Conservation (phyloP, 208 protist genomes). For the Trypanosoma grayi region DNA sequence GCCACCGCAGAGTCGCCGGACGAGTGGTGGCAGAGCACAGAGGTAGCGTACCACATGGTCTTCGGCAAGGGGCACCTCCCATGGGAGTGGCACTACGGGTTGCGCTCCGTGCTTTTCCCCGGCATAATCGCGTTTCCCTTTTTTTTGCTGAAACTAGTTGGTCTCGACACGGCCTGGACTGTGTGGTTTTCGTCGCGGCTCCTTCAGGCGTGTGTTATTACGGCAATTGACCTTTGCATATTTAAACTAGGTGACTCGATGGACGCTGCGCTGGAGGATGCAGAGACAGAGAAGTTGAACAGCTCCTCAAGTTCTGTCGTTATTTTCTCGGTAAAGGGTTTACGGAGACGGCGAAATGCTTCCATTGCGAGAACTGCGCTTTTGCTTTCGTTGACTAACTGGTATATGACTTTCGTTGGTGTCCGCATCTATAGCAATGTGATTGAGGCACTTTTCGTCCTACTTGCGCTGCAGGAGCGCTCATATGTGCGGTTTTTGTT, state of each 20-base stretch:
- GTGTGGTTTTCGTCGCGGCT: constrained; percentile 45
- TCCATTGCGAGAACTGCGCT: constrained; percentile 22
- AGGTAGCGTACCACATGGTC: constrained; percentile 81
- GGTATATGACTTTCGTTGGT: constrained; percentile 59
- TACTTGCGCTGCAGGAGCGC: constrained; percentile 44
- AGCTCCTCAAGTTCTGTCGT: background rate
- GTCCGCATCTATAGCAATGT: constrained; percentile 74
- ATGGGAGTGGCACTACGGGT: constrained; percentile 78
- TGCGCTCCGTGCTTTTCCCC: constrained; percentile 78
- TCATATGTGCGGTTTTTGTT: constrained; percentile 55
- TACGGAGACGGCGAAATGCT: background rate
- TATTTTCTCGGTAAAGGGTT: background rate
- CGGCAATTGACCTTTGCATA: constrained; percentile 43
- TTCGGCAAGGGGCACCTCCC: constrained; percentile 73
- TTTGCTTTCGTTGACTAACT: constrained; percentile 36
- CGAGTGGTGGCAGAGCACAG: constrained; percentile 87
- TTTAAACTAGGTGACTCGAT: constrained; percentile 23
- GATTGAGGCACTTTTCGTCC: constrained; percentile 58
- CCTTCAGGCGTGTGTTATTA: constrained; percentile 46
- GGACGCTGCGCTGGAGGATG: constrained; percentile 13
- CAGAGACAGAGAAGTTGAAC: background rate
- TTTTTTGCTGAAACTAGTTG: constrained; percentile 44
- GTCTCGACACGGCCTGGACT: constrained; percentile 46
- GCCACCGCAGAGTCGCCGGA: constrained; percentile 66
- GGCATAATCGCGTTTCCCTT: constrained; percentile 51